A percentile compares a stretch with the other conserved stretches of the same genome.
phyloP scores from a whole-genome alignment of 2,329 filamentous ascomycete genomes.

The Teratosphaeria gauchensis region DNA sequence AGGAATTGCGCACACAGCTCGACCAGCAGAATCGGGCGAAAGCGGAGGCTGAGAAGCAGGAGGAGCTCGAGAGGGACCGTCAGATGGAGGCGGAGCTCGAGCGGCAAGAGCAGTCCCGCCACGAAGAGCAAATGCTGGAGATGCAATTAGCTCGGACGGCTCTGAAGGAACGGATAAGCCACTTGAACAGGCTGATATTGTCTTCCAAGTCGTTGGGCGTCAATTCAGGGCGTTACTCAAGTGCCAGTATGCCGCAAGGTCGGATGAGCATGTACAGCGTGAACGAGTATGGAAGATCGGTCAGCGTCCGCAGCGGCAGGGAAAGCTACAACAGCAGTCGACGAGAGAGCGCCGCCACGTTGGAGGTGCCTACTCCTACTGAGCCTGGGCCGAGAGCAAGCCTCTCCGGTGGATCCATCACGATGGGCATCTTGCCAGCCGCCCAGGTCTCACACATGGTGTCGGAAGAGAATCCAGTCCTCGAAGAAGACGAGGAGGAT shows the following conservation, averaged over 20 bases:
- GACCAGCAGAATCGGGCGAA: constrained; percentile 67
- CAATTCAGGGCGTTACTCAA: constrained; percentile 61
- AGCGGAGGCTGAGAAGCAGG: constrained; percentile 46
- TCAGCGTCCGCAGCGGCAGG: constrained; percentile 20
- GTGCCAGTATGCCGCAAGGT: constrained; percentile 26
- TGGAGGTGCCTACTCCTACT: constrained; percentile 29
- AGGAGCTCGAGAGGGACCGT: constrained; percentile 62
- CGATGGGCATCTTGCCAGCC: constrained; percentile 20
- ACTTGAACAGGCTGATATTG: constrained; percentile 87
- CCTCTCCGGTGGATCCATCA: constrained; percentile 23
- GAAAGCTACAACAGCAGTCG: constrained; percentile 16
- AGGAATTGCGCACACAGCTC: constrained; percentile 68
- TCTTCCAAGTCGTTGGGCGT: constrained; percentile 94
- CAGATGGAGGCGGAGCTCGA: constrained; percentile 58
- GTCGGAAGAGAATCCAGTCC: constrained; percentile 24
- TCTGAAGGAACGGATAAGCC: constrained; percentile 92
- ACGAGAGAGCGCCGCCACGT: constrained; percentile 25
- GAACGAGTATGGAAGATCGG: constrained; percentile 23
- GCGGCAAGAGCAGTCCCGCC: constrained; percentile 58
- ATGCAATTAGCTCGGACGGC: constrained; percentile 96
- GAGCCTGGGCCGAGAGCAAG: constrained; percentile 13
- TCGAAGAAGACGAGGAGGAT: constrained; percentile 33
- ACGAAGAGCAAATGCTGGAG: constrained; percentile 95
- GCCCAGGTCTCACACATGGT: constrained; percentile 19
- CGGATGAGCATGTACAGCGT: constrained; percentile 30